Percentiles rank a stretch among this genome's conserved stretches.
Evolutionary conservation across 2,329 filamentous ascomycete genomes (phyloP).

Genomic region (Fusarium sp.): DNA sequence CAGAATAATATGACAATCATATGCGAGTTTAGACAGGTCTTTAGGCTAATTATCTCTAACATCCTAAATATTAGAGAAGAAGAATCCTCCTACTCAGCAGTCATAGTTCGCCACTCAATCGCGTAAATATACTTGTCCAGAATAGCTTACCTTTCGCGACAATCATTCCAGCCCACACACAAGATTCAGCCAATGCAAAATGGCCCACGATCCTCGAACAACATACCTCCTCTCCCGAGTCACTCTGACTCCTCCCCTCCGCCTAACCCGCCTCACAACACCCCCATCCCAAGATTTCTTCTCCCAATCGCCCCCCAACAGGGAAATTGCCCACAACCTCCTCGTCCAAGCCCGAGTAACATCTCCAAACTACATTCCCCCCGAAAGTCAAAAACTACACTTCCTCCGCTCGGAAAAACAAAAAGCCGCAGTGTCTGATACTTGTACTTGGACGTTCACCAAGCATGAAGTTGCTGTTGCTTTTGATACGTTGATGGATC

Average conservation of each 20-base stretch:
- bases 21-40: not conserved
- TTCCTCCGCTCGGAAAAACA: constrained; percentile 13
- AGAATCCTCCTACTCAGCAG: not conserved
- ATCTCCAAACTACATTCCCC: not conserved
- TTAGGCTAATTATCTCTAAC: not conserved
- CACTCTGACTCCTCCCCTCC: constrained; percentile 13
- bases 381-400: constrained; percentile 13
- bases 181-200: not conserved
- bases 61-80: not conserved
- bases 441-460: constrained; percentile 18
- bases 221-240: constrained; percentile 26
- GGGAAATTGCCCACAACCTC: not conserved
- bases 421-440: not conserved
- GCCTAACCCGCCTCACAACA: not conserved
- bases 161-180: too few relatives aligned
- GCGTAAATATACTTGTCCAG: too few relatives aligned
- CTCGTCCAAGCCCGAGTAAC: constrained; percentile 13
- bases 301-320: not conserved
- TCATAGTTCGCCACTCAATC: too few relatives aligned
- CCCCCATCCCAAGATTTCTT: constrained; percentile 21
- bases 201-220: constrained; percentile 9
- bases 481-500: constrained; percentile 4
- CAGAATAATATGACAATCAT: rapidly evolving
- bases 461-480: constrained; percentile 27
- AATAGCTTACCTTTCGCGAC: too few relatives aligned